A percentile compares a stretch with the other conserved stretches of the same genome.
phyloP scores from a whole-genome alignment of 345 rosid species.

The Moricandia moricandioides region DNA sequence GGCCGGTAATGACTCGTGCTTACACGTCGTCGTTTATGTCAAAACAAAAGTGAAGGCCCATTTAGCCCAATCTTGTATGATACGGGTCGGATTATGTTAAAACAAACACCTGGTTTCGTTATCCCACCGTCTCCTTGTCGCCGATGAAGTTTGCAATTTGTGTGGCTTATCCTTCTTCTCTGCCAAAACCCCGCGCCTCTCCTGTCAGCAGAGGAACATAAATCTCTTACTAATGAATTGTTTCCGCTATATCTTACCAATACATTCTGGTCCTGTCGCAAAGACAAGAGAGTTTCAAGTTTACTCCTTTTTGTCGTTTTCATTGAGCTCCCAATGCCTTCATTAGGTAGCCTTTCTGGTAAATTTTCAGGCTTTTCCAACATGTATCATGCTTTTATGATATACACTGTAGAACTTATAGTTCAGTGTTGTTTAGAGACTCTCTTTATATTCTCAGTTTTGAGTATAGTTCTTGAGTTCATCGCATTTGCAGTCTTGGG shows the following conservation, averaged over 20 bases:
- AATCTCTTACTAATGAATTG: neutral
- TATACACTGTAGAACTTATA: too few relatives aligned
- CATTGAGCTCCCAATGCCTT: slow-evolving; percentile 80
- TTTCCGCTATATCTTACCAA: slow-evolving; percentile 6
- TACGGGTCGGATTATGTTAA: neutral
- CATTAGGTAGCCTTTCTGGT: slow-evolving; percentile 49
- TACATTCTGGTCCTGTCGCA: neutral
- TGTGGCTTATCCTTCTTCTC: slow-evolving; percentile 37
- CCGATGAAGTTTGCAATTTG: slow-evolving; percentile 22
- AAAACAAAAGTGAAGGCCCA: neutral
- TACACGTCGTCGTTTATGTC: neutral
- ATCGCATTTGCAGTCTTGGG: neutral
- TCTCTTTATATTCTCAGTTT: neutral
- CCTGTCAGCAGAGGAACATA: neutral
- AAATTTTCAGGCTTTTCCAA: too few relatives aligned
- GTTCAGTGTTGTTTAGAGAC: neutral
- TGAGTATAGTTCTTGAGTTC: neutral
- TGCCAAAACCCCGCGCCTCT: slow-evolving; percentile 28
- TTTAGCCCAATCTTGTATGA: neutral
- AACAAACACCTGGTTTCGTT: slow-evolving; percentile 9
- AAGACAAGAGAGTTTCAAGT: neutral
- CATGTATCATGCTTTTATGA: too few relatives aligned
- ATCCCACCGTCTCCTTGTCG: slow-evolving; percentile 32
- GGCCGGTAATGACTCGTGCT: neutral
- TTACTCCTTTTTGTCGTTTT: neutral